Conservation (phyloP, 352 stramenopile species). For the Phytophthora palmivora region DNA sequence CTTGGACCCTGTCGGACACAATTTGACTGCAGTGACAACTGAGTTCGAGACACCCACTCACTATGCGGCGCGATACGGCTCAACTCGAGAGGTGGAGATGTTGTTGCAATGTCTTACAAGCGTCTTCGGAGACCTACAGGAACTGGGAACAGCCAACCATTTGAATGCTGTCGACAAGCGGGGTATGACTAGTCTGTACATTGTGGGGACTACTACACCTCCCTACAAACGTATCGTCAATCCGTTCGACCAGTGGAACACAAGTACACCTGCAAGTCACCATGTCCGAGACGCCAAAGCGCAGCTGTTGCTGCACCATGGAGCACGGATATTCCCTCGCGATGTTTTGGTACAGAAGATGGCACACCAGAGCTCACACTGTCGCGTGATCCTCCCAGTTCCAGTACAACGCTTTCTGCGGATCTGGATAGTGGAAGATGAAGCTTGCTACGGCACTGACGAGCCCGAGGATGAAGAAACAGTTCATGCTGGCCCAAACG, state of each 20-base stretch:
- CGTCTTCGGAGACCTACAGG: neutral
- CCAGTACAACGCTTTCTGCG: neutral
- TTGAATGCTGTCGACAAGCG: conserved; percentile 5
- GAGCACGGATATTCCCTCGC: conserved; percentile 12
- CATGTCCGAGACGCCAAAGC: conserved; percentile 10
- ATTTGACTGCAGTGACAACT: neutral
- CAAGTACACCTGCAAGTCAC: neutral
- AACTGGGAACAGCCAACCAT: conserved; percentile 3
- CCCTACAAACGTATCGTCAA: neutral
- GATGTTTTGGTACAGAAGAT: neutral
- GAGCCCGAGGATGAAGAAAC: conserved; percentile 10
- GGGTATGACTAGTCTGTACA: conserved; percentile 16
- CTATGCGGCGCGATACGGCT: conserved; percentile 19
- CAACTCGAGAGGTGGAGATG: conserved; percentile 5
- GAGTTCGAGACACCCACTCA: conserved; percentile 12
- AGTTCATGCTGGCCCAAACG: neutral
- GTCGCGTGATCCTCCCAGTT: neutral
- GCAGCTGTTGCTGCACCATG: conserved; percentile 14
- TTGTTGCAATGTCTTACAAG: conserved; percentile 11
- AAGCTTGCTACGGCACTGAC: too few species aligned
- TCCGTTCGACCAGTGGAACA: neutral
- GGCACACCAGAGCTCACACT: neutral
- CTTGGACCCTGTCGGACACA: conserved; percentile 10
- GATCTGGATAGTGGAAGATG: conserved; percentile 5
- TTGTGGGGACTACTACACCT: neutral